These are phyloP conservation scores for Gracilaria vermiculophylla DNA, from an alignment of 23 red algal species.

Conservation along the genomic window DNA sequence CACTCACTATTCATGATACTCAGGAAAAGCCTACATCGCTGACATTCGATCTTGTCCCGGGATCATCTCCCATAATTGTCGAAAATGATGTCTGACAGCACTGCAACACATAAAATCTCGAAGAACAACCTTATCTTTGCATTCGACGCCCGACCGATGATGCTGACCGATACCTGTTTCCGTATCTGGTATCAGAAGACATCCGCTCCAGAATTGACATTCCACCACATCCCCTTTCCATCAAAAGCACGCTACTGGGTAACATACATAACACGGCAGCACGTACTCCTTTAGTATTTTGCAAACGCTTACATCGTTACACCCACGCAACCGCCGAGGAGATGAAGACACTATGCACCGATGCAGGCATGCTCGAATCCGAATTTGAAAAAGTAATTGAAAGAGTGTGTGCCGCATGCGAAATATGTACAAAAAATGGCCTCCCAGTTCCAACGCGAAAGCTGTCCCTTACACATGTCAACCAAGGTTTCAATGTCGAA, in stretches of 20 bases:
- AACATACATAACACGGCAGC: background rate
- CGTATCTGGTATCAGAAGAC: too few relatives aligned
- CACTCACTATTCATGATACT: too few relatives aligned
- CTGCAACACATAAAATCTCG: too few relatives aligned
- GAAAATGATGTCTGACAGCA: too few relatives aligned
- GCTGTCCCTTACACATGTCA: conserved; percentile 27
- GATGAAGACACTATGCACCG: background rate
- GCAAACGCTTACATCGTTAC: conserved; percentile 6
- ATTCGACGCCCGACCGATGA: too few relatives aligned
- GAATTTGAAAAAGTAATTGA: conserved; percentile 8
- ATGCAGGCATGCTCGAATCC: background rate
- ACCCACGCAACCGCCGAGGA: conserved; percentile 21
- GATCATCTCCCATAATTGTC: too few relatives aligned
- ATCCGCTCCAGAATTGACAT: too few relatives aligned
- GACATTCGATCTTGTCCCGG: too few relatives aligned
- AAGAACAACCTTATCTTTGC: too few relatives aligned
- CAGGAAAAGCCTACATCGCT: too few relatives aligned
- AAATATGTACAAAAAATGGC: background rate
- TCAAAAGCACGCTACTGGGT: background rate
- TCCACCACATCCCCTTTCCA: too few relatives aligned
- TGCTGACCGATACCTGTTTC: too few relatives aligned
- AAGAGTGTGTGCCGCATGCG: background rate
- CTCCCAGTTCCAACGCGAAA: background rate
- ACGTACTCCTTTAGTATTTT: background rate
- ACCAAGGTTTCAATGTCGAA: conserved; percentile 29